A percentile compares a stretch with the other conserved stretches of the same genome.
Evolutionary conservation across 257 asterid genomes (phyloP).

Genomic region (Solanum bukasovii): DNA sequence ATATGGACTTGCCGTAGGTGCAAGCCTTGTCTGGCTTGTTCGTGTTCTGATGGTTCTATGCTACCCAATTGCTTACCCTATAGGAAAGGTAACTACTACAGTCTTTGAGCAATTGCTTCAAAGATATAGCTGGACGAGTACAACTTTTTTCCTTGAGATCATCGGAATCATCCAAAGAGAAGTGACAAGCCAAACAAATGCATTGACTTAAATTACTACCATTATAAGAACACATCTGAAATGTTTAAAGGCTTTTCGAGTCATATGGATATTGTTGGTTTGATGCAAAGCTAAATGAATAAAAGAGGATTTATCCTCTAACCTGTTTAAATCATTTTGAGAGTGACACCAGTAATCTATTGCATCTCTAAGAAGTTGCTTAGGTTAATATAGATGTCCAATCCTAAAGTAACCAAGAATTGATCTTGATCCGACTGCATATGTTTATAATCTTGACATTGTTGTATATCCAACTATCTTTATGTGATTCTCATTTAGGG

Average conservation of each 20-base stretch:
- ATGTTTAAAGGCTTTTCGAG: neutral
- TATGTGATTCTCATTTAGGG: neutral
- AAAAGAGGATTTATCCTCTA: neutral
- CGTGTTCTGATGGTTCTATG: constrained; percentile 70
- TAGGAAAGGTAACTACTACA: constrained; percentile 69
- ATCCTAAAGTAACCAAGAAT: neutral
- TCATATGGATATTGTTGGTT: neutral
- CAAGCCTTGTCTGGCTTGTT: constrained; percentile 86
- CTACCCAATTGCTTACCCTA: constrained; percentile 85
- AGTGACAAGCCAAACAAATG: neutral
- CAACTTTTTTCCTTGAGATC: neutral
- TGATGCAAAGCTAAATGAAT: neutral
- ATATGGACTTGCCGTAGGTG: constrained; percentile 98
- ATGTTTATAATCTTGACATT: neutral
- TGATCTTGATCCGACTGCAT: neutral
- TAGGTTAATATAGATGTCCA: neutral
- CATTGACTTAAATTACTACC: neutral
- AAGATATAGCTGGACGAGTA: neutral
- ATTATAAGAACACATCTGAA: neutral
- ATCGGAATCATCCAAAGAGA: neutral
- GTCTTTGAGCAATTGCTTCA: neutral
- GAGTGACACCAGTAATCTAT: neutral
- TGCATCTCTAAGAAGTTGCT: neutral
- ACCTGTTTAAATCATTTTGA: neutral
- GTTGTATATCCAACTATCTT: neutral